A percentile compares a stretch with the other conserved stretches of the same genome.
Conservation (phyloP, 2,329 filamentous ascomycete species). For the Shiraia sp. region DNA sequence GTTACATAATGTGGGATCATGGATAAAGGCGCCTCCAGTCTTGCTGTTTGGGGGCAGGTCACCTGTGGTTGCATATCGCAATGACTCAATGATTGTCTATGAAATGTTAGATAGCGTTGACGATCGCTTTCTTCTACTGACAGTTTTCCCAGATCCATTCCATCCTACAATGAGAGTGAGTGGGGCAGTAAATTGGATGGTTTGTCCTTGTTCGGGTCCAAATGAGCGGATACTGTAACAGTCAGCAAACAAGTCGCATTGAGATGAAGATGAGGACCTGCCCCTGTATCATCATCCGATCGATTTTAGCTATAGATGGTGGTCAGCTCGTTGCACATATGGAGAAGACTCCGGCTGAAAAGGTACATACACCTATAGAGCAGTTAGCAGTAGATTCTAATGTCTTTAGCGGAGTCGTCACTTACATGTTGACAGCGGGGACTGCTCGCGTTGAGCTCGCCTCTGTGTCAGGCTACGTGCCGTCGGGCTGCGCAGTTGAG, state of each 20-base stretch:
- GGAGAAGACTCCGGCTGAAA: background rate
- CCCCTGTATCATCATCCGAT: slow-evolving; percentile 86
- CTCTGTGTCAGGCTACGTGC: no score
- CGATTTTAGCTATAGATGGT: slow-evolving; percentile 65
- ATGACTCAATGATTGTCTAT: slow-evolving; percentile 92
- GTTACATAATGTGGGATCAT: slow-evolving; percentile 89
- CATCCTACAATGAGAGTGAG: slow-evolving; percentile 95
- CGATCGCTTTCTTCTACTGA: slow-evolving; percentile 32
- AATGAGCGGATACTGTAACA: slow-evolving; percentile 76
- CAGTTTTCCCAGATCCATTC: slow-evolving; percentile 96
- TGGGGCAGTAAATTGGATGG: slow-evolving; percentile 85
- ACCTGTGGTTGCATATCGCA: slow-evolving; percentile 97
- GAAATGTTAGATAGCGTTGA: background rate
- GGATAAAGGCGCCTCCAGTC: slow-evolving; percentile 88
- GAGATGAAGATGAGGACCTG: slow-evolving; percentile 31
- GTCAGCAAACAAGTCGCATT: slow-evolving; percentile 9
- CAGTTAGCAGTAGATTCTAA: slow-evolving; percentile 4
- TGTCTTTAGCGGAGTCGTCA: background rate
- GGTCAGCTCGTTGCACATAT: slow-evolving; percentile 1
- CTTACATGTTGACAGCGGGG: slow-evolving; percentile 14
- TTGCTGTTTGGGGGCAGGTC: slow-evolving; percentile 88
- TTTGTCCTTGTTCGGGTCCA: slow-evolving; percentile 72
- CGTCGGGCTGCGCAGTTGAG: background rate
- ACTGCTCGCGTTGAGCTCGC: slow-evolving; percentile 4
- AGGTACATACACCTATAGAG: slow-evolving; percentile 12